Conservation (phyloP, 768 basidiomycete genomes). For the Tulasnella sp. region DNA sequence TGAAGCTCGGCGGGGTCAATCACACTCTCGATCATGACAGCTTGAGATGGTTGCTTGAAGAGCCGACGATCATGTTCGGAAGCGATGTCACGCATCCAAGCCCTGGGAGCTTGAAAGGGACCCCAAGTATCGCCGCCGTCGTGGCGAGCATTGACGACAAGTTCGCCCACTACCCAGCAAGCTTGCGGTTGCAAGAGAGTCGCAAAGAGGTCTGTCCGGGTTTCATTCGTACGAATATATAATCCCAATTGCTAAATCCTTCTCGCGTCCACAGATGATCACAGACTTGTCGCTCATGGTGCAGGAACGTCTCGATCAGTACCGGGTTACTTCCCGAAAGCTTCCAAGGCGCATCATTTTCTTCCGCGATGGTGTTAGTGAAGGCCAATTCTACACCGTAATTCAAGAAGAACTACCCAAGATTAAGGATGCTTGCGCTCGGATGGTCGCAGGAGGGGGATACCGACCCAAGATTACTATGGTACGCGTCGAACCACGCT, state of each 20-base stretch:
- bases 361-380: conserved; percentile 65
- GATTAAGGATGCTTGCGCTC: conserved; percentile 64
- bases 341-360: conserved; percentile 72
- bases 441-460: conserved; percentile 50
- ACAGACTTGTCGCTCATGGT: conserved; percentile 68
- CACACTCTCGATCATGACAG: conserved; percentile 62
- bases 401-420: conserved; percentile 63
- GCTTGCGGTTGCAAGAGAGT: conserved; percentile 65
- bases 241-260: conserved; percentile 10
- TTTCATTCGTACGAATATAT: neutral
- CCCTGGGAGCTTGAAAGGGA: conserved; percentile 69
- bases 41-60: conserved; percentile 66
- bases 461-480: conserved; percentile 72
- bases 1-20: conserved; percentile 81
- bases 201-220: conserved; percentile 68
- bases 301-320: conserved; percentile 65
- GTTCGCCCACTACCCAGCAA: conserved; percentile 79
- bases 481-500: conserved; percentile 3
- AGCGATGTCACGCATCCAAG: conserved; percentile 87
- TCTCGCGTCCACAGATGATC: conserved; percentile 54
- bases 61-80: conserved; percentile 80
- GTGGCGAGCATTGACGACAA: conserved; percentile 69
- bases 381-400: conserved; percentile 76
- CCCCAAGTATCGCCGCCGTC: conserved; percentile 82
- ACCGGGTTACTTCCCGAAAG: conserved; percentile 54